A percentile compares a stretch with the other conserved stretches of the same genome.
These are phyloP conservation scores for Magnaporthiopsis rhizophila DNA, from an alignment of 2,329 filamentous ascomycete species.

Conservation along the genomic window DNA sequence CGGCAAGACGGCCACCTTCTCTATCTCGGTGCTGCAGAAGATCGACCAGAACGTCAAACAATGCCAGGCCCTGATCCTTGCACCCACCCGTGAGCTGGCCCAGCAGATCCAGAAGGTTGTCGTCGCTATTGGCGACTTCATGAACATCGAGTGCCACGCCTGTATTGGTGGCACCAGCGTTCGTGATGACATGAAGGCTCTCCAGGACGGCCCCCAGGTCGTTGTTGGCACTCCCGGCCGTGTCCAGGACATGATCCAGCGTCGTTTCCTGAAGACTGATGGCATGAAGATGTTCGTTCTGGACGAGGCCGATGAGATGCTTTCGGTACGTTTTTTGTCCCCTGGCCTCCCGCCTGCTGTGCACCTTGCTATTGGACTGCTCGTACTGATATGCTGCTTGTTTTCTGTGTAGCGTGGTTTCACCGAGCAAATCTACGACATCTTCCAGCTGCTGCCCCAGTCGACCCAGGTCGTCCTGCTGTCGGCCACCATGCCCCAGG, in stretches of 20 bases:
- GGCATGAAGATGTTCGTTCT: slow-evolving; percentile 59
- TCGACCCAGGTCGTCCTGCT: slow-evolving; percentile 98
- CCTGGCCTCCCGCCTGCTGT: background rate
- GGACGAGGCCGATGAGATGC: slow-evolving; percentile 54
- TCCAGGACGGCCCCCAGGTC: slow-evolving; percentile 96
- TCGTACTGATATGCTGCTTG: background rate
- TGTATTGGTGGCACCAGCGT: slow-evolving; percentile 98
- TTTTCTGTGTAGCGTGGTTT: slow-evolving; percentile 69
- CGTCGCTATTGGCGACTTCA: slow-evolving; percentile 99
- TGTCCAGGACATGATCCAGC: slow-evolving; percentile 61
- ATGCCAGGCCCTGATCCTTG: slow-evolving; percentile 90
- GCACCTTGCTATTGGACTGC: background rate
- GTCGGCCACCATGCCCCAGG: slow-evolving; percentile 92
- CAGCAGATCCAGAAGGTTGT: slow-evolving; percentile 98
- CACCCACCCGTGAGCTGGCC: slow-evolving; percentile 90
- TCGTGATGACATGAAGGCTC: slow-evolving; percentile 93
- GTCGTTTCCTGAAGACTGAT: slow-evolving; percentile 48
- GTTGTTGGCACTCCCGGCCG: slow-evolving; percentile 96
- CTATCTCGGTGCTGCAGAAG: slow-evolving; percentile 91
- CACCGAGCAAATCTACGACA: slow-evolving; percentile 97
- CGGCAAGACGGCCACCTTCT: slow-evolving; percentile 94
- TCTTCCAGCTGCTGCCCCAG: slow-evolving; percentile 92
- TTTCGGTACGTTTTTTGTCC: slow-evolving; percentile 26
- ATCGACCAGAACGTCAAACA: slow-evolving; percentile 90
- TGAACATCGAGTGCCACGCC: slow-evolving; percentile 98